Base-by-base conservation (phyloP, 768 basidiomycete genomes). In the Hysterangium stoloniferum region DNA sequence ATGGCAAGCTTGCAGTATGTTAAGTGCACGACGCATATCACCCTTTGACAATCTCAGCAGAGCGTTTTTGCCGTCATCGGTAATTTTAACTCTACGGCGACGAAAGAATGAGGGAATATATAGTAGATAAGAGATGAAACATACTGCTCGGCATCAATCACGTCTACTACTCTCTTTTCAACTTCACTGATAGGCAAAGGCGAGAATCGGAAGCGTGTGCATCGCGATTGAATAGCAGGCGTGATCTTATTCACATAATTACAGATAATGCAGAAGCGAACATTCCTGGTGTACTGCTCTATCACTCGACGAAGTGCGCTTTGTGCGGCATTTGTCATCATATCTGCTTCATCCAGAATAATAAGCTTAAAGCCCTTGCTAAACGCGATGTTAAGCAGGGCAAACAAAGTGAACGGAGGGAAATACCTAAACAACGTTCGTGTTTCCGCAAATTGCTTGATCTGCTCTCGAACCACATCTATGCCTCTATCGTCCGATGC, bases 191-290 rank as follows among this genome's bases (percentile, higher is more conserved):
- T 80, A 1, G 93, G 91, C 17, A 98, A 67, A 1, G 96, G 96
- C 7, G 90, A 94, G 71, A 99, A 98, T 41, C 96, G 78, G 70
- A 98, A 99, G 36, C 95, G 78, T 5, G 96, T 99, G 68, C 96
- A 98, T 44, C 96, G 86, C 67, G 92, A 96, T 68, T 99, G 96
- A 44, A 99, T 96, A 29, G 96, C 96, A 2, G 96, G 96, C 1
- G 86, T 82, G 61, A 99, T 98, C 67, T 97, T 98, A 78, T 98
- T 98, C 65, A 98, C 96, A 59, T 99, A 99, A 68, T 99, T 99
- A 76, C 96, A 98, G 53, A 99, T 95, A 61, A 99, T 99, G 69
- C 96, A 99, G 67, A 99, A 99, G 33, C 96, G 84, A 57, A 97
- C 96, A 61, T 98, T 98, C 68, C 86, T 91, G 17, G 96, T 99